Conservation (phyloP, 805 yeast genomes). For the Lipomyces chichibuensis region DNA sequence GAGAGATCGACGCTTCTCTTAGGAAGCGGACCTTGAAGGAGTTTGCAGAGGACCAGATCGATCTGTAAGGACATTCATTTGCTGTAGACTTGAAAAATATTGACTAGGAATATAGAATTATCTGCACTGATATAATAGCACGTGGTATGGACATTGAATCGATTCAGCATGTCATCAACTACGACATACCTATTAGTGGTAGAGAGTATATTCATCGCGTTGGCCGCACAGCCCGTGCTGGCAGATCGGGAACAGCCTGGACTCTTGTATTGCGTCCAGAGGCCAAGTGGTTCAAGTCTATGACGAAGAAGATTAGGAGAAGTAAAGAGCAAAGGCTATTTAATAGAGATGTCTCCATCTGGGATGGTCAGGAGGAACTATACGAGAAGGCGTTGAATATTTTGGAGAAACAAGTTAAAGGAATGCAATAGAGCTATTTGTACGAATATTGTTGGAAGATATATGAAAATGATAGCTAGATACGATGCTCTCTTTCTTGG, state of each 20-base stretch:
- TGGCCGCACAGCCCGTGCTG: constrained; percentile 97
- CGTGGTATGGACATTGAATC: constrained; percentile 86
- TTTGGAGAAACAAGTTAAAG: constrained; percentile 49
- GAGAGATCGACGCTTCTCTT: constrained; percentile 47
- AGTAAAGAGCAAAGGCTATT: constrained; percentile 39
- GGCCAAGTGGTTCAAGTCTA: constrained; percentile 50
- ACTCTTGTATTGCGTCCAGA: constrained; percentile 83
- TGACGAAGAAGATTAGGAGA: constrained; percentile 34
- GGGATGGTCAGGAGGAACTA: constrained; percentile 45
- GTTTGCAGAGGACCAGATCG: constrained; percentile 59
- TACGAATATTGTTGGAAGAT: background rate
- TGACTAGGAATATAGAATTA: constrained; percentile 39
- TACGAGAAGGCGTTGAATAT: constrained; percentile 53
- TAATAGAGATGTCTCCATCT: constrained; percentile 39
- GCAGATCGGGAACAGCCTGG: constrained; percentile 72
- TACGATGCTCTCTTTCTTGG: no score
- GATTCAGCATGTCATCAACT: constrained; percentile 78
- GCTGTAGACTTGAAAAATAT: background rate
- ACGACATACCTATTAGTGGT: constrained; percentile 84
- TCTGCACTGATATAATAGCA: constrained; percentile 89
- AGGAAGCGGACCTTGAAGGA: constrained; percentile 61
- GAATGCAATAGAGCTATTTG: background rate
- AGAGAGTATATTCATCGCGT: constrained; percentile 94
- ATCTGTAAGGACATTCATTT: constrained; percentile 43
- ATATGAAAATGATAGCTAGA: background rate